Percentiles rank a stretch among this genome's conserved stretches.
phyloP scores from a whole-genome alignment of 2,329 filamentous ascomycete genomes.

The Gaeumannomyces tritici region DNA sequence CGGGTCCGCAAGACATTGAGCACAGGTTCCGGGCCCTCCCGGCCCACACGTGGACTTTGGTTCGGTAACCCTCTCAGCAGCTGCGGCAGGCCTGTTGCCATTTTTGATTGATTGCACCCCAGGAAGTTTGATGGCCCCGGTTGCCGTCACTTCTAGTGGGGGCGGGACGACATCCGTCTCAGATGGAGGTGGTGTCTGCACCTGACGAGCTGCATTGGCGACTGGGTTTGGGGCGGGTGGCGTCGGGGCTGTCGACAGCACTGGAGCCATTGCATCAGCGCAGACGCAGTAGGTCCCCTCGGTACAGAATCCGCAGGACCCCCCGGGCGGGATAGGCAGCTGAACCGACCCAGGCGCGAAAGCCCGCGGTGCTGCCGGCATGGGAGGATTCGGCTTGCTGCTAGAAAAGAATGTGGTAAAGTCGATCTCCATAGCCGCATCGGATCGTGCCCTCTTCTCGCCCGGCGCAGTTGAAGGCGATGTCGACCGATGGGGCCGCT shows the following conservation, averaged over 20 bases:
- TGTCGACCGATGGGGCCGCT: slow-evolving; percentile 31
- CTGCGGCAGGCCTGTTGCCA: slow-evolving; percentile 14
- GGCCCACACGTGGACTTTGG: slow-evolving; percentile 38
- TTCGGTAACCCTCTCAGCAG: slow-evolving; percentile 6
- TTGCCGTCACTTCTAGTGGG: slow-evolving; percentile 49
- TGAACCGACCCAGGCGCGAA: neutral
- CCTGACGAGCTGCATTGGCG: slow-evolving; percentile 31
- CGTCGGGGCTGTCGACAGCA: slow-evolving; percentile 24
- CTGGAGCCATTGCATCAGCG: slow-evolving; percentile 41
- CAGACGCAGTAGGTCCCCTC: slow-evolving; percentile 78
- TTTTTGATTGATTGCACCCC: slow-evolving; percentile 24
- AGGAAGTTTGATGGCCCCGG: slow-evolving; percentile 52
- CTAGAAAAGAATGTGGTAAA: slow-evolving; percentile 59
- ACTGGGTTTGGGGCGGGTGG: slow-evolving; percentile 26
- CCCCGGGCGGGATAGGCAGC: slow-evolving; percentile 38
- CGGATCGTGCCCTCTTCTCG: slow-evolving; percentile 47
- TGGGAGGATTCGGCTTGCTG: slow-evolving; percentile 21
- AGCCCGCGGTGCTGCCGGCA: slow-evolving; percentile 9
- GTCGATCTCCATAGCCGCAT: slow-evolving; percentile 56
- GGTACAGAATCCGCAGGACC: slow-evolving; percentile 74
- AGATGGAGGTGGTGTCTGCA: slow-evolving; percentile 47
- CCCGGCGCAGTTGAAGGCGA: slow-evolving; percentile 33
- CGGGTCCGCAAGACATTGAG: slow-evolving; percentile 68
- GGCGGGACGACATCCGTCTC: slow-evolving; percentile 51
- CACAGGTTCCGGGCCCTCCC: slow-evolving; percentile 68